Percentiles rank a stretch among this genome's conserved stretches.
These are phyloP conservation scores for Epichloe coenophiala DNA, from an alignment of 2,329 filamentous ascomycete genomes.

Conservation along the genomic window DNA sequence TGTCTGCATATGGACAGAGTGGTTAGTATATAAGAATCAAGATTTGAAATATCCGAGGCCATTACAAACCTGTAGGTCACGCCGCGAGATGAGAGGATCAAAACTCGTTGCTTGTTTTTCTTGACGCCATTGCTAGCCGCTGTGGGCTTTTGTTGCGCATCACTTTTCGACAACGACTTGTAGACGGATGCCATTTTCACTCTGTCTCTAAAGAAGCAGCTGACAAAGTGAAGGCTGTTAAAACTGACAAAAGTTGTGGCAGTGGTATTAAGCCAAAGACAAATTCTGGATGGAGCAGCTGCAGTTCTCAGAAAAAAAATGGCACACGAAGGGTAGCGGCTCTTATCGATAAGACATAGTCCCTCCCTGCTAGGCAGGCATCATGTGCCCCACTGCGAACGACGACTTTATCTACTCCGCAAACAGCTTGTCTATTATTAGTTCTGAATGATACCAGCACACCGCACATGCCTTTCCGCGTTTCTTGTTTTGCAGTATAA, in stretches of 20 bases:
- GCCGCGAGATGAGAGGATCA: slow-evolving; percentile 85
- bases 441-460: no score
- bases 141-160: slow-evolving; percentile 34
- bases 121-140: slow-evolving; percentile 33
- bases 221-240: not conserved
- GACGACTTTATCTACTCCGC: no score
- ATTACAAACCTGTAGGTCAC: slow-evolving; percentile 64
- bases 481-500: no score
- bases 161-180: slow-evolving; percentile 55
- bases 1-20: slow-evolving; percentile 43
- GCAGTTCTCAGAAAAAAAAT: not conserved
- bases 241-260: not conserved
- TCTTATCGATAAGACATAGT: slow-evolving; percentile 3
- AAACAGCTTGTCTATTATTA: no score
- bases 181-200: slow-evolving; percentile 53
- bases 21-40: not conserved
- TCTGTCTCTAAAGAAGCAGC: not conserved
- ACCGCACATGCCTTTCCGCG: no score
- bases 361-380: no score
- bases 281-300: not conserved
- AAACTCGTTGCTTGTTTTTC: slow-evolving; percentile 62
- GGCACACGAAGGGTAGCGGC: not conserved
- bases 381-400: no score
- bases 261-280: not conserved
- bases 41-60: not conserved